Conservation (phyloP, 345 rosid species). For the Arabis alpina region DNA sequence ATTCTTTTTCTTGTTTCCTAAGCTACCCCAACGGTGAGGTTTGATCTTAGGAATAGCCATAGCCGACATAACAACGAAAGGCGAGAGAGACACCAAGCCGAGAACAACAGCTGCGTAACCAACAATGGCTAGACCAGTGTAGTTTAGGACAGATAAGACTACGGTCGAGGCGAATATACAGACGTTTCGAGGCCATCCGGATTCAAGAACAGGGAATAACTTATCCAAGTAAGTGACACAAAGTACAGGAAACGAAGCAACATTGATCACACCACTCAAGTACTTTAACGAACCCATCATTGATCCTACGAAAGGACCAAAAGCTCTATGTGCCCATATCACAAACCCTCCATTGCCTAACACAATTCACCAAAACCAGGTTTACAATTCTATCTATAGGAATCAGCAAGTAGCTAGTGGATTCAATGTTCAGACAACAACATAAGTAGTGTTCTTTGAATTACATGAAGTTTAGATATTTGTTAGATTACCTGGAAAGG, state of each 20-base stretch:
- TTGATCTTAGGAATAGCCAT: slow-evolving; percentile 72
- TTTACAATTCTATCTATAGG: background rate
- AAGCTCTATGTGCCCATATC: slow-evolving; percentile 79
- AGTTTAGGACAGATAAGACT: slow-evolving; percentile 65
- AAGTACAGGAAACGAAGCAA: slow-evolving; percentile 76
- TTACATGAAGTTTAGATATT: slow-evolving; percentile 8
- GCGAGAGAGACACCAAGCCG: slow-evolving; percentile 71
- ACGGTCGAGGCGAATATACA: slow-evolving; percentile 51
- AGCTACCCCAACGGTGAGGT: slow-evolving; percentile 71
- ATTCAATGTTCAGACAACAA: slow-evolving; percentile 3
- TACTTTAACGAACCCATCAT: slow-evolving; percentile 86
- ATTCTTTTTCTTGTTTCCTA: slow-evolving; percentile 63
- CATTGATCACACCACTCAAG: slow-evolving; percentile 77
- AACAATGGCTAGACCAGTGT: slow-evolving; percentile 67
- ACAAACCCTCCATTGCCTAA: slow-evolving; percentile 85
- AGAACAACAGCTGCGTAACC: slow-evolving; percentile 76
- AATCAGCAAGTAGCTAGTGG: slow-evolving; percentile 23
- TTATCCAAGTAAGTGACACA: slow-evolving; percentile 67
- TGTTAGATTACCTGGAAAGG: slow-evolving; percentile 55
- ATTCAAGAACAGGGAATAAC: slow-evolving; percentile 49
- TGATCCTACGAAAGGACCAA: slow-evolving; percentile 73
- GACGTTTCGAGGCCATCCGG: slow-evolving; percentile 63
- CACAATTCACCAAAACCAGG: slow-evolving; percentile 4
- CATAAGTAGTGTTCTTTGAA: background rate
- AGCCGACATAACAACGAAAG: slow-evolving; percentile 69